phyloP scores from a whole-genome alignment of 2,329 filamentous ascomycete genomes.

The Juglanconis sp. region DNA sequence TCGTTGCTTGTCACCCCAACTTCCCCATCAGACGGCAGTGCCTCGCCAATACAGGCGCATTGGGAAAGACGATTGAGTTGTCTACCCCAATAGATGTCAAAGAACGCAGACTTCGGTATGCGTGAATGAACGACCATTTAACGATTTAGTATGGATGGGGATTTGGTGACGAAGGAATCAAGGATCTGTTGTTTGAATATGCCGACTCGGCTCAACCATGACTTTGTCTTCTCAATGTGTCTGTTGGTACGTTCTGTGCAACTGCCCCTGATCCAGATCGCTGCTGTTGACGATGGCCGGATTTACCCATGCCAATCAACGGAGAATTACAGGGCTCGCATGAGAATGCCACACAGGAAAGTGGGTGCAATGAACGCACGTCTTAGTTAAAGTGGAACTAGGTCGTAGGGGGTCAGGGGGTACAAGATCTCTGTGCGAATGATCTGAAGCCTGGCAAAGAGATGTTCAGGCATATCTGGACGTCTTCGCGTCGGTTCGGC shows the following conservation, averaged over 20 bases:
- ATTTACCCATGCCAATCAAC: background rate
- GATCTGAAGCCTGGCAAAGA: background rate
- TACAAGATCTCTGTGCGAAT: background rate
- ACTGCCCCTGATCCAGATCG: background rate
- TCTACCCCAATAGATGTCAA: no score
- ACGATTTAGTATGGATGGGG: no score
- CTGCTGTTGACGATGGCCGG: background rate
- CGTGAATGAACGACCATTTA: no score
- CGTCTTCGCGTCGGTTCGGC: background rate
- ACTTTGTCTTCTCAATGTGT: background rate
- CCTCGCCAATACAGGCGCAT: no score
- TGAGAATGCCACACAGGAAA: background rate
- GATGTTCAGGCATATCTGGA: background rate
- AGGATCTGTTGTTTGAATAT: no score
- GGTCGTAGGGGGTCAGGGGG: background rate
- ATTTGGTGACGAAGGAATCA: no score
- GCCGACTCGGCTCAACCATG: no score
- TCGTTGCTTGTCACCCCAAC: background rate
- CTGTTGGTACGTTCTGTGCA: no score
- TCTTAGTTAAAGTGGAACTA: background rate
- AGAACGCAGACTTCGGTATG: no score
- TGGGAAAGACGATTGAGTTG: no score
- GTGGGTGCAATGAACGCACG: background rate
- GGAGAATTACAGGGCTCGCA: conserved; percentile 3
- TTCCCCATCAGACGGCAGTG: background rate